Conservation (phyloP, 2,329 filamentous ascomycete genomes). For the Hymenoscyphus scutula region DNA sequence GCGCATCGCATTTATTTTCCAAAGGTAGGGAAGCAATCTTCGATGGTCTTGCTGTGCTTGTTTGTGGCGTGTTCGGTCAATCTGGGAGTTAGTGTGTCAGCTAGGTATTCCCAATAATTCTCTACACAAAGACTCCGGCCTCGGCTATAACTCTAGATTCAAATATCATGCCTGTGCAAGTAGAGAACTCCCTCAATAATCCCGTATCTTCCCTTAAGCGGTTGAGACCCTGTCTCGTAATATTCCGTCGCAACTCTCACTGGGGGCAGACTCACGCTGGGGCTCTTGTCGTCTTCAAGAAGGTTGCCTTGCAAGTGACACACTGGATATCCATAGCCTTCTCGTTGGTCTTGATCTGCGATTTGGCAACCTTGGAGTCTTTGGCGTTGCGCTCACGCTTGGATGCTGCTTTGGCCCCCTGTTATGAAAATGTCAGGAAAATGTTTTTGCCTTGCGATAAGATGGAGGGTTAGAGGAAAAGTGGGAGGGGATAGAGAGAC, state of each 20-base stretch:
- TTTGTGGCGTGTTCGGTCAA: constrained; percentile 64
- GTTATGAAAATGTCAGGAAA: constrained; percentile 9
- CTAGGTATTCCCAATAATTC: neutral
- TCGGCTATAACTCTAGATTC: neutral
- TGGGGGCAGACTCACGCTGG: constrained; percentile 58
- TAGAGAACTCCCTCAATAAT: neutral
- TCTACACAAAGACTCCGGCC: neutral
- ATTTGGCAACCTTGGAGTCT: constrained; percentile 58
- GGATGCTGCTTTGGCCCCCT: constrained; percentile 66
- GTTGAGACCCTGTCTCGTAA: neutral
- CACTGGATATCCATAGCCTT: constrained; percentile 76
- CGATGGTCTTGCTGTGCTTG: constrained; percentile 71
- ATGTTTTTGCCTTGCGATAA: neutral
- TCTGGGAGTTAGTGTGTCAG: neutral
- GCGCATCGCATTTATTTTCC: constrained; percentile 18
- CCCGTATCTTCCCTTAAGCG: neutral
- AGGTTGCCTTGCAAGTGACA: constrained; percentile 72
- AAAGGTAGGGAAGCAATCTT: constrained; percentile 67
- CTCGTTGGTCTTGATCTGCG: constrained; percentile 69
- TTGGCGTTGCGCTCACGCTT: constrained; percentile 72
- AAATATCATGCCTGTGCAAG: neutral
- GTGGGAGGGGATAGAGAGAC: constrained; percentile 1
- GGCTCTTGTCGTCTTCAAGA: constrained; percentile 73
- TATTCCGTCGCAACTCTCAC: neutral
- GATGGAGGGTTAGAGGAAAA: neutral